Conservation (phyloP, 78 protist genomes). For the Chrysochromulina parva region DNA sequence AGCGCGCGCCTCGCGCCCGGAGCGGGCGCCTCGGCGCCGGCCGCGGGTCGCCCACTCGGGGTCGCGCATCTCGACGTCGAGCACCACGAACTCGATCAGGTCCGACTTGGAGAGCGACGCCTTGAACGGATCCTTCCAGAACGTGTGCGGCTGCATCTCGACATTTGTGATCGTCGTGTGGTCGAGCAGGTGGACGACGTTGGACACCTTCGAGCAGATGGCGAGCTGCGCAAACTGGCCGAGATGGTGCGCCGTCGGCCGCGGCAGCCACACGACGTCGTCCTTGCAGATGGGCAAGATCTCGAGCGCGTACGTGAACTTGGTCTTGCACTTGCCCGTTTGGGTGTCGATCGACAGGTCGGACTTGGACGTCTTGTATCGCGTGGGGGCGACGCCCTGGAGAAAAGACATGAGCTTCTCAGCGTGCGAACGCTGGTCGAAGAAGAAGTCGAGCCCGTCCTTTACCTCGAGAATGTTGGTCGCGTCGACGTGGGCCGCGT, state of each 20-base stretch:
- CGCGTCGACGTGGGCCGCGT: conserved; percentile 78
- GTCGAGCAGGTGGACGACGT: background rate
- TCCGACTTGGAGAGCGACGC: background rate
- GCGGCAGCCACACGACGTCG: conserved; percentile 92
- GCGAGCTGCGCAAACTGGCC: conserved; percentile 49
- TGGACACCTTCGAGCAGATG: conserved; percentile 50
- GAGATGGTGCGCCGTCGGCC: background rate
- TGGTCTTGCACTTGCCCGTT: conserved; percentile 80
- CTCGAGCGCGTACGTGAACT: conserved; percentile 88
- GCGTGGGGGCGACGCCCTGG: conserved; percentile 69
- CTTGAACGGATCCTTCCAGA: background rate
- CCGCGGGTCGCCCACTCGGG: background rate
- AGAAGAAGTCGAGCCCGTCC: conserved; percentile 96
- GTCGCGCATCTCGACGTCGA: background rate
- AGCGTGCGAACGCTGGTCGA: conserved; percentile 72
- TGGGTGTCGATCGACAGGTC: conserved; percentile 69
- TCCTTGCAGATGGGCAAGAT: conserved; percentile 94
- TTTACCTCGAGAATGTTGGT: conserved; percentile 72
- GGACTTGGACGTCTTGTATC: background rate
- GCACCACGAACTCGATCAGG: background rate
- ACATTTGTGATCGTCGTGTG: background rate
- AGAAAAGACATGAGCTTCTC: conserved; percentile 82
- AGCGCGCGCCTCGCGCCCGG: background rate
- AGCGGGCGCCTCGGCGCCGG: background rate
- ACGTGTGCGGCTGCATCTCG: background rate